Percentiles rank a stretch among this genome's conserved stretches.
Conservation (phyloP, 352 stramenopile species). For the Pythium dissimile region DNA sequence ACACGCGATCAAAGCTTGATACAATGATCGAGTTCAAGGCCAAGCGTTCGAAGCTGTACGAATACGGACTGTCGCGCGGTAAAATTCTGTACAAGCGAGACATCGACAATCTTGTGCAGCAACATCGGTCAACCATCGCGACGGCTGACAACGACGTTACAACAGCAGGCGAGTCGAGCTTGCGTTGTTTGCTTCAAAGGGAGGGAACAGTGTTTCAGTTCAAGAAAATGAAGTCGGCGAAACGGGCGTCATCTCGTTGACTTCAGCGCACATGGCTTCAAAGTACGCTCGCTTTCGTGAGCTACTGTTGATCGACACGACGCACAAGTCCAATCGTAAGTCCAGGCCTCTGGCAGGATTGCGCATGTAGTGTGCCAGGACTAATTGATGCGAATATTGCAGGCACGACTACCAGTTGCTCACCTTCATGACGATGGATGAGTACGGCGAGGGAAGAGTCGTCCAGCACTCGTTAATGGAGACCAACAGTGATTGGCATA, state of each 20-base stretch:
- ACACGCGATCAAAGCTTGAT: not conserved
- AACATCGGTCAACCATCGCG: not conserved
- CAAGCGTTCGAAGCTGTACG: not conserved
- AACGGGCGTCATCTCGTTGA: not conserved
- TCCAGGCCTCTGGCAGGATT: too few species aligned
- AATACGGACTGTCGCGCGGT: not conserved
- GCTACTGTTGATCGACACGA: not conserved
- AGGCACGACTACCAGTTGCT: conserved; percentile 2
- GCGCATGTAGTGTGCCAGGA: too few species aligned
- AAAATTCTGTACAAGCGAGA: conserved; percentile 11
- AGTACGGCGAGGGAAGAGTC: not conserved
- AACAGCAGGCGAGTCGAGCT: not conserved
- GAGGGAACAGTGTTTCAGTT: not conserved
- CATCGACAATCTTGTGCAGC: conserved; percentile 1
- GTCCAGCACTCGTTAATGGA: conserved; percentile 11
- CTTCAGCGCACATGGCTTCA: not conserved
- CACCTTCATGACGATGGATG: conserved; percentile 4
- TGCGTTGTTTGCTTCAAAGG: not conserved
- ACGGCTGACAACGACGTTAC: not conserved
- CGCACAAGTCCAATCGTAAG: not conserved
- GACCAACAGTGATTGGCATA: conserved; percentile 13
- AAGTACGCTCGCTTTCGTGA: not conserved
- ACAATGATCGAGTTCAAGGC: not conserved
- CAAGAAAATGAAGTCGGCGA: not conserved
- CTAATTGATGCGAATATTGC: not conserved